Conservation (phyloP, 768 basidiomycete genomes). For the Grammothele lineata region DNA sequence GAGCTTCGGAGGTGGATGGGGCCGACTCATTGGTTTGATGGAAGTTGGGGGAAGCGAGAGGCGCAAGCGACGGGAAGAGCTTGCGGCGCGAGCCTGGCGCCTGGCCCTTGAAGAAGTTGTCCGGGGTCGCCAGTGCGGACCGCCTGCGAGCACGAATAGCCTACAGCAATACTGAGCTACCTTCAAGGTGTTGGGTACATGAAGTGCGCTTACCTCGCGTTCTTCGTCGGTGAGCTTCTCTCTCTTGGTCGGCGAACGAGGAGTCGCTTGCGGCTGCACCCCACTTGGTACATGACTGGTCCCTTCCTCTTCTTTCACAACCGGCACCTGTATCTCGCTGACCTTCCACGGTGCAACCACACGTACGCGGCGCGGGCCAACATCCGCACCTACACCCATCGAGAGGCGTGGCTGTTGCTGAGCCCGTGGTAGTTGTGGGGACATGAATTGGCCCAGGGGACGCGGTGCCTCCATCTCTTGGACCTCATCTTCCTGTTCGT, state of each 20-base stretch:
- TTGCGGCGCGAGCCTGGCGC: constrained; percentile 46
- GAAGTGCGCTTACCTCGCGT: constrained; percentile 31
- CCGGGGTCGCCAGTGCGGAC: constrained; percentile 48
- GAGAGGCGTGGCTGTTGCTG: constrained; percentile 30
- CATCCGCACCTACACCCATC: constrained; percentile 32
- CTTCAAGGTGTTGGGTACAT: too few relatives aligned
- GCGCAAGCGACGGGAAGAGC: constrained; percentile 21
- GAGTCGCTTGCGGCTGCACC: too few relatives aligned
- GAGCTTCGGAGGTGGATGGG: not conserved
- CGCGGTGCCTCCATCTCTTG: constrained; percentile 13
- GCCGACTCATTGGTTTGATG: not conserved
- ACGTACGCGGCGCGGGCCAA: constrained; percentile 44
- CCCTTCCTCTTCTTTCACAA: constrained; percentile 13
- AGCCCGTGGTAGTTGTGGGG: constrained; percentile 38
- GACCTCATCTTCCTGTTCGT: constrained; percentile 3
- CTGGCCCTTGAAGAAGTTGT: constrained; percentile 46
- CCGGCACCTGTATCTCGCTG: constrained; percentile 48
- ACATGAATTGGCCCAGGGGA: constrained; percentile 45
- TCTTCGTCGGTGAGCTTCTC: constrained; percentile 41
- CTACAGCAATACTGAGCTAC: constrained; percentile 19
- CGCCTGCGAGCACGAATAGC: constrained; percentile 61
- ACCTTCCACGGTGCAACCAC: constrained; percentile 54
- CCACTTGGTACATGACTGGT: too few relatives aligned
- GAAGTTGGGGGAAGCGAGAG: constrained; percentile 15
- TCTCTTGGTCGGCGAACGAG: constrained; percentile 19